These are phyloP conservation scores for Epichloe gansuensis DNA, from an alignment of 2,329 filamentous ascomycete species.

Conservation along the genomic window DNA sequence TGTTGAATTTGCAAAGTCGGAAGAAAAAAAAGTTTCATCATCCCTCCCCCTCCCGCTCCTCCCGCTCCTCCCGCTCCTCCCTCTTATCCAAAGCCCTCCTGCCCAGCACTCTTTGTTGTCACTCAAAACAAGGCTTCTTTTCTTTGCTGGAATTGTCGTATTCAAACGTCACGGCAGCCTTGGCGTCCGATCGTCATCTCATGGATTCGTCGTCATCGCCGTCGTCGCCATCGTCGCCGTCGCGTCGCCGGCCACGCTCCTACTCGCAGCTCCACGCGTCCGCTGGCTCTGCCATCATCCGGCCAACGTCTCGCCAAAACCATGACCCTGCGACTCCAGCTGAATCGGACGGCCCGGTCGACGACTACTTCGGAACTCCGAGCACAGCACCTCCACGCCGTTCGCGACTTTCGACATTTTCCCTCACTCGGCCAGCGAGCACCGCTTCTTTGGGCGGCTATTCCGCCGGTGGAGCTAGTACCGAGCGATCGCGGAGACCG, in stretches of 20 bases:
- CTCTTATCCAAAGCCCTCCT: no score
- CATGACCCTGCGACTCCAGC: not conserved
- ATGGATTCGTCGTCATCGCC: constrained; percentile 5
- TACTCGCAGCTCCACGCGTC: not conserved
- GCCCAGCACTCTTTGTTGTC: not conserved
- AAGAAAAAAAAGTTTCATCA: not conserved
- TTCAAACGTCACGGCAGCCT: not conserved
- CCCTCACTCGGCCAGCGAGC: constrained; percentile 3
- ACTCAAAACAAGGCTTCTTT: not conserved
- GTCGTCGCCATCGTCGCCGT: not conserved
- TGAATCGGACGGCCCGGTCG: not conserved
- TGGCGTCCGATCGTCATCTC: not conserved
- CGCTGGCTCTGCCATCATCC: not conserved
- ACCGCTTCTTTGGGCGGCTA: not conserved
- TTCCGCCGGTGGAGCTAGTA: not conserved
- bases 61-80: no score
- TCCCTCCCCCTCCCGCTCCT: not conserved
- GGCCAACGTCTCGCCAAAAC: not conserved
- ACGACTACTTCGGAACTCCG: constrained; percentile 2
- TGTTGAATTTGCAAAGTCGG: not conserved
- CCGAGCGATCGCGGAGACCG: constrained; percentile 8
- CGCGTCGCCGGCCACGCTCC: constrained; percentile 1
- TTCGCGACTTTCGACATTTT: constrained; percentile 4
- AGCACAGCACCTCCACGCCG: constrained; percentile 1
- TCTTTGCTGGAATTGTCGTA: not conserved